These are phyloP conservation scores for Nannochloropsis gaditana DNA, from an alignment of 108 stramenopile species.

Conservation along the genomic window DNA sequence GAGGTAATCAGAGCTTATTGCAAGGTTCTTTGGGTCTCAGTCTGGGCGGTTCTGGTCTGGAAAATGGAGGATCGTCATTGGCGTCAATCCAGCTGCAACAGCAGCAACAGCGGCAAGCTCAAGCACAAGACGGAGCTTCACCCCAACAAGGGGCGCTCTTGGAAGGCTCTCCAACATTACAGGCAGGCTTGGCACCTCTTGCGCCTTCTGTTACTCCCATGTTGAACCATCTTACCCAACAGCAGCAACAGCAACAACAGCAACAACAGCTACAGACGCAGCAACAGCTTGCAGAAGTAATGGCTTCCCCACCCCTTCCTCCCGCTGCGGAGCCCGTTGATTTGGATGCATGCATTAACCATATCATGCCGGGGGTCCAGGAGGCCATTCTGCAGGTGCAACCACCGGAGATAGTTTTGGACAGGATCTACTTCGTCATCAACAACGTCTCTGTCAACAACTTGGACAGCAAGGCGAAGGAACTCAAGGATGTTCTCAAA, in stretches of 20 bases:
- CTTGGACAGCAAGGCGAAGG: conserved; percentile 74
- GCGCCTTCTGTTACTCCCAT: background rate
- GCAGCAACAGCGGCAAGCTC: background rate
- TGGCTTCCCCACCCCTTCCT: background rate
- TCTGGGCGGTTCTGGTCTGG: too few species aligned
- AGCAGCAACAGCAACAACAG: background rate
- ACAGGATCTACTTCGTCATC: conserved; percentile 89
- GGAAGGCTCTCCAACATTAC: background rate
- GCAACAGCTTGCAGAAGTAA: background rate
- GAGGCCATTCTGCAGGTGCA: conserved; percentile 59
- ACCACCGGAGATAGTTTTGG: conserved; percentile 77
- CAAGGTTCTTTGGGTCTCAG: too few species aligned
- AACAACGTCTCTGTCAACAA: conserved; percentile 94
- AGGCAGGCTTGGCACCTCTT: background rate
- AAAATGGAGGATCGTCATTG: background rate
- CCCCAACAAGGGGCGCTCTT: background rate
- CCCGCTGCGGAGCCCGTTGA: background rate
- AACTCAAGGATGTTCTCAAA: conserved; percentile 63
- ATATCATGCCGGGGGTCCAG: conserved; percentile 56
- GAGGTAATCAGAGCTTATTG: too few species aligned
- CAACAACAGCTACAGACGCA: conserved; percentile 25
- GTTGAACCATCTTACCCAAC: conserved; percentile 4
- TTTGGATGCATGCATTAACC: conserved; percentile 34
- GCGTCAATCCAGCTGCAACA: background rate
- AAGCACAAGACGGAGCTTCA: background rate